phyloP scores from a whole-genome alignment of 306 rosid species.

The Coriaria nepalensis region DNA sequence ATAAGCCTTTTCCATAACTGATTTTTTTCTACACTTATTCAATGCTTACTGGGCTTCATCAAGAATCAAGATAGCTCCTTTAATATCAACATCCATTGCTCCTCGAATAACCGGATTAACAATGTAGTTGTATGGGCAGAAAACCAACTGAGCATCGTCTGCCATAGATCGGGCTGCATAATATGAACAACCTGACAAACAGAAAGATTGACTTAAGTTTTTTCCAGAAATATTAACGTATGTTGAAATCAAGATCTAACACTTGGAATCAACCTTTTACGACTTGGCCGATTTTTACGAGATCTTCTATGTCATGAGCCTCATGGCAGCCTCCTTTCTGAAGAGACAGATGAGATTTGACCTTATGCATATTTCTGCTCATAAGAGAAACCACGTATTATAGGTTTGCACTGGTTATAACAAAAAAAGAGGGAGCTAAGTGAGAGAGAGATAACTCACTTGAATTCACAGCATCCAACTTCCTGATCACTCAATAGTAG shows the following conservation, averaged over 20 bases:
- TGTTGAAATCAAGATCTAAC: conserved; percentile 5
- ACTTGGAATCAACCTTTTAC: conserved; percentile 48
- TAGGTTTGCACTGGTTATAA: too few species aligned
- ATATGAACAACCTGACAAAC: conserved; percentile 68
- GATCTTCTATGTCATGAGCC: conserved; percentile 86
- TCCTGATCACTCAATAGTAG: conserved; percentile 44
- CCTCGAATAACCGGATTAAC: conserved; percentile 84
- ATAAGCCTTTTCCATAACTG: too few species aligned
- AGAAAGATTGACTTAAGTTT: conserved; percentile 1
- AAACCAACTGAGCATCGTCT: conserved; percentile 69
- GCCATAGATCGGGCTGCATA: conserved; percentile 91
- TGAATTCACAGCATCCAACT: conserved; percentile 64
- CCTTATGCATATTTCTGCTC: conserved; percentile 60
- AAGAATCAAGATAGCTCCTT: conserved; percentile 67
- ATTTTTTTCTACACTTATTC: background rate
- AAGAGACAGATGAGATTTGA: conserved; percentile 67
- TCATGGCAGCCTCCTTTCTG: conserved; percentile 91
- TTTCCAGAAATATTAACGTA: background rate
- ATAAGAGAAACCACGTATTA: conserved; percentile 3
- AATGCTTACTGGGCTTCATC: conserved; percentile 86
- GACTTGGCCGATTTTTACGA: conserved; percentile 63
- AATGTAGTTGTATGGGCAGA: conserved; percentile 85
- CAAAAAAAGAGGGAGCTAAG: background rate
- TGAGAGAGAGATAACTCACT: conserved; percentile 38
- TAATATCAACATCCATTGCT: conserved; percentile 87